Base-by-base conservation (phyloP, 1,284 basidiomycete genomes). In the Leccinum subspadiceum region DNA sequence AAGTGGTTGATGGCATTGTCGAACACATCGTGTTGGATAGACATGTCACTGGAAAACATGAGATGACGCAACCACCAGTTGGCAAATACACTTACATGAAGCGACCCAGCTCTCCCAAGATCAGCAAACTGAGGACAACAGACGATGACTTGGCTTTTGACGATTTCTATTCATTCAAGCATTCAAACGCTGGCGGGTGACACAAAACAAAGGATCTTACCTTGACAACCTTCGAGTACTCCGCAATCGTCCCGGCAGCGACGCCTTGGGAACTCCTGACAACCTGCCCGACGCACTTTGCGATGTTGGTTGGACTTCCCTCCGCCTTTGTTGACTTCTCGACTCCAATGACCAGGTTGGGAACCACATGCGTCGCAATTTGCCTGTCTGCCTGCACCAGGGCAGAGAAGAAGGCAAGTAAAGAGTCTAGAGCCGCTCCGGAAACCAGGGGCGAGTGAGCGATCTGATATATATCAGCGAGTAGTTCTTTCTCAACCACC, bases 101-200 rank as follows among this genome's bases (percentile, higher is more conserved):
- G 33, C 94, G 87, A 29, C 95, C 95, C 39, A 97, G 82, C 74
- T 98, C 95, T 57, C 95, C 95, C 54, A 97, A 79, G 46, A 93
- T 89, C 15, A 96, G 78, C 51, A 98, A 80, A 62, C 92, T 91
- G n/a, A 98, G 82, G 50, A 93, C 87, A 17, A 90, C 79, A 46
- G 87, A 79, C 0, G 84, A 79, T 22, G 88, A 74, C 62, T 84
- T 84, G 6, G 86, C 82, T 70, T 92, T 93, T 4, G 86, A 81
- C 0, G 79, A 76, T 64, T 84, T 79, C 83, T 88, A 62, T 55
- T 50, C 33, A 24, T 56, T 59, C 50, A 44, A 60, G 48, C 29
- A 57, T 53, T 66, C 62, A 12, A 7, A 44, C 54, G 26, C 4
- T 24, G 3, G 13, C 20, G 53, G 17, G 53, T 29, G 8, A 39